A percentile compares a stretch with the other conserved stretches of the same genome.
Conservation (phyloP, 2,329 filamentous ascomycete genomes). For the Myriosclerotinia scirpicola region DNA sequence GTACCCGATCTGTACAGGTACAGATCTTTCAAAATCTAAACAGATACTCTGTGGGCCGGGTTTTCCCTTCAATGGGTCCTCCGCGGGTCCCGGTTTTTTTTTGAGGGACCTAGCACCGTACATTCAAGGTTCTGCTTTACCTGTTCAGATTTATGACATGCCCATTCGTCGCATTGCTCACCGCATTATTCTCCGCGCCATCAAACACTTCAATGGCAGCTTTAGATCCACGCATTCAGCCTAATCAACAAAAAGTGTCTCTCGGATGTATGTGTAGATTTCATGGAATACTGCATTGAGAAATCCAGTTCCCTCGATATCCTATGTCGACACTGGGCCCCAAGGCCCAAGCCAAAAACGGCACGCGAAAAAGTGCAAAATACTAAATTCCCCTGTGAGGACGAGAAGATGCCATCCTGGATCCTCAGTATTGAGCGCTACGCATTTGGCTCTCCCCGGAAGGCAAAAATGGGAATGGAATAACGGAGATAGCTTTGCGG, state of each 20-base stretch:
- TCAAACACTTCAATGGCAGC: background rate
- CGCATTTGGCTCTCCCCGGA: conserved; percentile 26
- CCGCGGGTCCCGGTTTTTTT: no score
- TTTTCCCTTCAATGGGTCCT: no score
- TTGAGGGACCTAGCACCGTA: no score
- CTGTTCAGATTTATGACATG: background rate
- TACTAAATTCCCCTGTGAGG: background rate
- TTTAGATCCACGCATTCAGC: conserved; percentile 26
- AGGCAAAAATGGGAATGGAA: conserved; percentile 17
- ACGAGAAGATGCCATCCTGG: conserved; percentile 29
- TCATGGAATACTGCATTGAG: conserved; percentile 34
- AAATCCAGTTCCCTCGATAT: conserved; percentile 32
- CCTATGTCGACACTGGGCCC: conserved; percentile 32
- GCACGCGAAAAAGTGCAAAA: background rate
- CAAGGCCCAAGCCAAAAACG: conserved; percentile 17
- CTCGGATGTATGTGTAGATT: conserved; percentile 31
- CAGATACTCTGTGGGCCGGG: no score
- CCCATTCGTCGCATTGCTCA: background rate
- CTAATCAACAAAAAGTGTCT: conserved; percentile 31
- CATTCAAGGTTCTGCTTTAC: background rate
- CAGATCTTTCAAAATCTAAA: no score
- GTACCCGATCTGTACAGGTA: no score
- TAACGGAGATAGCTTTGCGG: conserved; percentile 33
- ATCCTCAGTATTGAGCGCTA: conserved; percentile 26
- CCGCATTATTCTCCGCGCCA: background rate